Percentiles rank a stretch among this genome's conserved stretches.
phyloP scores from a whole-genome alignment of 1,284 basidiomycete genomes.

The Rhodotorula sp. region DNA sequence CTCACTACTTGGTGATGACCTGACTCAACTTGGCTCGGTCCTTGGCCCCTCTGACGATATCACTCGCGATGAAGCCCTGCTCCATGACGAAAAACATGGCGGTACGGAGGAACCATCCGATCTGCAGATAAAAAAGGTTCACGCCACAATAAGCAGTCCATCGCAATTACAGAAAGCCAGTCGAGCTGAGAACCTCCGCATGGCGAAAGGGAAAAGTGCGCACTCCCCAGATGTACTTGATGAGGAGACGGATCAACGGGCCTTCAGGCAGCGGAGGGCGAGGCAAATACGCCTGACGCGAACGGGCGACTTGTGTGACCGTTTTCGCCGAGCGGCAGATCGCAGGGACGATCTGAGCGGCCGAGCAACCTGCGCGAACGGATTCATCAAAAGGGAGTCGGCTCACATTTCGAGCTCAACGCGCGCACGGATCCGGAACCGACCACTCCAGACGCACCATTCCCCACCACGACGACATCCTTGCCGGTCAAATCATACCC shows the following conservation, averaged over 20 bases:
- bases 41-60: conserved; percentile 25
- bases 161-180: neutral
- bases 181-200: neutral
- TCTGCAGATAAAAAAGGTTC: neutral
- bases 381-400: neutral
- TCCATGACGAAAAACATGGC: conserved; percentile 32
- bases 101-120: conserved; percentile 29
- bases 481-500: conserved; percentile 26
- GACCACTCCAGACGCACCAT: conserved; percentile 16
- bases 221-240: conserved; percentile 28
- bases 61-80: conserved; percentile 18
- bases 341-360: conserved; percentile 35
- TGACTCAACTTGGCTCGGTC: conserved; percentile 10
- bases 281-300: conserved; percentile 30
- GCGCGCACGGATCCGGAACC: too few species aligned
- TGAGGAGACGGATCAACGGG: conserved; percentile 18
- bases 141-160: too few species aligned
- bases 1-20: conserved; percentile 29
- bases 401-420: too few species aligned
- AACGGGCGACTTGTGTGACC: conserved; percentile 37
- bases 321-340: conserved; percentile 17
- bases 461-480: conserved; percentile 40
- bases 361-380: conserved; percentile 23
- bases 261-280: conserved; percentile 22
- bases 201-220: neutral